Conservation (phyloP, 139 green algal genomes). For the Picochlorum sp. region DNA sequence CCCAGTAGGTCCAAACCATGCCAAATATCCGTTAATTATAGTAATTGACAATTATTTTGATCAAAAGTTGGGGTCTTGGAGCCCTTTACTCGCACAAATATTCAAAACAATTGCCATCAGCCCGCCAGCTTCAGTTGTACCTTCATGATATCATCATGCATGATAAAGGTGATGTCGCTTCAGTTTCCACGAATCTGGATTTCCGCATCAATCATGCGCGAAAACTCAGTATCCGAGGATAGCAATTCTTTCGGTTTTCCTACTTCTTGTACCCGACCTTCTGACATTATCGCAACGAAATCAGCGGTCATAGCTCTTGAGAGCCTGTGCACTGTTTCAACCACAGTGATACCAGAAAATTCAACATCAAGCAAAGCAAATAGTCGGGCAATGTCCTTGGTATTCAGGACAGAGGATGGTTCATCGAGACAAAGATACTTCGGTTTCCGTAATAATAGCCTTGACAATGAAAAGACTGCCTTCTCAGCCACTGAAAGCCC, state of each 20-base stretch:
- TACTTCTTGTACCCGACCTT: neutral
- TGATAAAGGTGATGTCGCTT: no score
- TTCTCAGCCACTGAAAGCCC: neutral
- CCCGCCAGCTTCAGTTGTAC: no score
- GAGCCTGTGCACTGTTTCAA: conserved; percentile 2
- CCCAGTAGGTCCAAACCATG: no score
- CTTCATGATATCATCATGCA: no score
- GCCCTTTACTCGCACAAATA: no score
- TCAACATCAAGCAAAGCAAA: conserved; percentile 3
- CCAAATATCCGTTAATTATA: no score
- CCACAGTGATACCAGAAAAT: neutral
- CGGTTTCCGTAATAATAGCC: neutral
- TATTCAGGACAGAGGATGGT: neutral
- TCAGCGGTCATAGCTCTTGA: conserved; percentile 1
- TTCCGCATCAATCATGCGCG: no score
- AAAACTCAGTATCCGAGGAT: no score
- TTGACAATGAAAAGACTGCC: neutral
- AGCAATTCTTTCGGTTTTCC: neutral
- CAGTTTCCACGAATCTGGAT: no score
- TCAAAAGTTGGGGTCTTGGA: no score
- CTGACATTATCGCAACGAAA: neutral
- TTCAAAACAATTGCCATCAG: no score
- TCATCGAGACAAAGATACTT: conserved; percentile 2
- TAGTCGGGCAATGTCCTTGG: neutral
- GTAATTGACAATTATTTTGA: no score